Base-by-base conservation (phyloP, 2,329 filamentous ascomycete species). In the Penicillium sp. region DNA sequence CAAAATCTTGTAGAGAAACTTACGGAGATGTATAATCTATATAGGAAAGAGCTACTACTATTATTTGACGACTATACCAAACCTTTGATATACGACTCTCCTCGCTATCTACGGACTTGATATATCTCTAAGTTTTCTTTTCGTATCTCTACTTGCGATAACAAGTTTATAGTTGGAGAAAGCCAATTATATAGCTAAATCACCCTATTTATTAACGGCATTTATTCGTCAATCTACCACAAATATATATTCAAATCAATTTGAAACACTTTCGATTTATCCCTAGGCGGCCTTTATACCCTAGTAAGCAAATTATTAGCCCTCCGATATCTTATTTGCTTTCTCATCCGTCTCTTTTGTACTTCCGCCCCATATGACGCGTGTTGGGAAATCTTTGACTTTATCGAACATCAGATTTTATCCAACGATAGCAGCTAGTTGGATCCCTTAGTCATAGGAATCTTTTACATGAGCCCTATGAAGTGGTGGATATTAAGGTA, bases 11-110 rank as follows among this genome's bases (percentile, higher is more conserved):
- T 33, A 4, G 25, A 30, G 9, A 41, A 29, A 32, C 39, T 45
- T 27, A 32, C 35, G 10, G 11, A 29, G 15, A 37, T 45, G 42
- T 35, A 45, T 18, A 18, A 45, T 29, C 3, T 28, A n/a, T 35
- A 42, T 39, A 39, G 42, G 11, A 18, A 39, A 20, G 30, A 42
- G 6, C 40, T 37, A 26, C 35, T 47, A 15, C 32, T 41, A 33
- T 31, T 41, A n/a, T 39, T 47, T 20, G 38, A 44, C 13, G 29
- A 37, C 33, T 16, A 31, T 20, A 38, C 25, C 15, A 13, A 28
- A 29, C 36, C 23, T 33, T 30, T 13, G 11, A 14, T 33, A 29
- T 33, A 39, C 15, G 15, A 18, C 17, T 30, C 25, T 30, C 30
- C 36, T n/a, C 30, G 36, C 17, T 7, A 28, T 35, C 32, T 34